Base-by-base conservation (phyloP, 176 grass and related monocot genomes). In the Carex cristatella region DNA sequence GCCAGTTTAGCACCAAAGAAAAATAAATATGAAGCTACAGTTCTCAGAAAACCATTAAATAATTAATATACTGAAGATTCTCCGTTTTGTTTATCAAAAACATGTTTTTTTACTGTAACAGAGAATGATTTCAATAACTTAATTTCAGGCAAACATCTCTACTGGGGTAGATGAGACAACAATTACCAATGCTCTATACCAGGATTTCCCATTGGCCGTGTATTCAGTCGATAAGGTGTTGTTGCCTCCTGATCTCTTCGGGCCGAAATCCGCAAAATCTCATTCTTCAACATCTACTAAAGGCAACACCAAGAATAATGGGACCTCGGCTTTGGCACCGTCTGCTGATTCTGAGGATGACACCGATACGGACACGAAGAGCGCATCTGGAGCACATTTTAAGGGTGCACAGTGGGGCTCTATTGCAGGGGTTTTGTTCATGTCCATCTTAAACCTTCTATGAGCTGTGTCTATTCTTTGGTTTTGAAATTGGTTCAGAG, bases 201-300 rank as follows among this genome's bases (percentile, higher is more conserved):
- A 55, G 3, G 54, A 83, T 42, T 88, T 84, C 61, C 89, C 89
- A 5, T 65, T 91, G 14, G 89, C 86, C 10, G 83, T 88, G 9
- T 91, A 86, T 74, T 73, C 89, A 0, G 48, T 91, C 38, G 80
- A 88, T 18, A 88, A 84, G 55, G 89, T 88, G 10, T 78, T 91
- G 5, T 48, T 86, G 27, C 46, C 79, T n/a, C 78, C 82, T 16
- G 84, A 91, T 61, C 70, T 91, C 48, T 86, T 91, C 63, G 89
- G 83, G 10, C 83, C 89, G 0, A 72, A 85, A 31, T 54, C 81
- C 0, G 64, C 44, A 83, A 83, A 83, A 67, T 23, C 30, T 48
- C 81, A 83, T 69, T 69, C 81, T 67, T 13, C 81, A 83, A 35
- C 59, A 48, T 7, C 81, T 67, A 69, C 2, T 10, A n/a, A 72